Conservation (phyloP, 306 rosid genomes). For the Acacia acuminata region DNA sequence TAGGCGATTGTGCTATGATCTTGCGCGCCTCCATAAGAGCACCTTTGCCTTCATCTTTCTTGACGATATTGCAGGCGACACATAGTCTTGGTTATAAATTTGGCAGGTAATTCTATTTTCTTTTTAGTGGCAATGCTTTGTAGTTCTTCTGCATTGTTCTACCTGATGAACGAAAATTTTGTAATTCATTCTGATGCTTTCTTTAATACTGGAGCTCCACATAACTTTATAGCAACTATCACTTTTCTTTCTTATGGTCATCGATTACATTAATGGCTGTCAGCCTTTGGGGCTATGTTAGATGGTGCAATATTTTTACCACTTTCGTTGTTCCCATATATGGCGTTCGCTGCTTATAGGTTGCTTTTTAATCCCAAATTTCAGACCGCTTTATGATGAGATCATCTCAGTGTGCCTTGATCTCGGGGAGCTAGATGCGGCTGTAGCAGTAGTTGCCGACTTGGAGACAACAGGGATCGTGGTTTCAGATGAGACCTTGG, state of each 20-base stretch:
- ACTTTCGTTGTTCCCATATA: neutral
- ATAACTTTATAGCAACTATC: neutral
- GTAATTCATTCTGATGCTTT: neutral
- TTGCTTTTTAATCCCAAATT: conserved; percentile 20
- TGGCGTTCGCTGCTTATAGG: conserved; percentile 22
- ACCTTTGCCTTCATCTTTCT: conserved; percentile 85
- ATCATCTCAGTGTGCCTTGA: conserved; percentile 74
- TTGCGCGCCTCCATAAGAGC: conserved; percentile 87
- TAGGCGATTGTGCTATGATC: conserved; percentile 90
- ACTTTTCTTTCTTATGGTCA: neutral
- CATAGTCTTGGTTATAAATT: conserved; percentile 84
- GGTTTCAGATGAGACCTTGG: conserved; percentile 82
- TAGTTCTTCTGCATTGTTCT: neutral
- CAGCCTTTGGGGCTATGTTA: conserved; percentile 14
- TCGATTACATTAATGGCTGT: conserved; percentile 4
- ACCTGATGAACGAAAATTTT: conserved; percentile 6
- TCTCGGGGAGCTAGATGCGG: conserved; percentile 91
- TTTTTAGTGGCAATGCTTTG: conserved; percentile 3
- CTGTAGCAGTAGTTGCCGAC: conserved; percentile 92
- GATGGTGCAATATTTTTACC: conserved; percentile 18
- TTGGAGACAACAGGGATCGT: conserved; percentile 80
- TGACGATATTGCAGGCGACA: conserved; percentile 81
- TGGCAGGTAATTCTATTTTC: conserved; percentile 69
- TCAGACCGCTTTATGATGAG: conserved; percentile 88
- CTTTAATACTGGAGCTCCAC: neutral